Evolutionary conservation across 306 rosid genomes (phyloP), one percentile per base, ranked within the genome.

Genomic region (Lotus japonicus): DNA sequence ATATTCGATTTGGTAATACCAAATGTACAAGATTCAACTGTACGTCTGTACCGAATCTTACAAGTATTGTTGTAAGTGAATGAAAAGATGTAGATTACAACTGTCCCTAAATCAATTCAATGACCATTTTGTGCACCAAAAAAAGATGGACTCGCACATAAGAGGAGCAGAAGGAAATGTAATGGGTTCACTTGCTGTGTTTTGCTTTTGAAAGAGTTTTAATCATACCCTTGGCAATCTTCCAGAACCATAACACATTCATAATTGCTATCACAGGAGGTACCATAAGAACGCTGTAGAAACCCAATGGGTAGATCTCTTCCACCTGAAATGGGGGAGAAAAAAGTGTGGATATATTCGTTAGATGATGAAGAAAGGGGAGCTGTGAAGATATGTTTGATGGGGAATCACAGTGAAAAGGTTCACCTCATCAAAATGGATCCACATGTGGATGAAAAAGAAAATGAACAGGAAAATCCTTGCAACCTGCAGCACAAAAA

Each of bases 161-260:
- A 52, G 18, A 11, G 23, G 18, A 41, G 75, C 23, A 38, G 21
- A 7, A 38, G 21, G 21, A 21, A n/a, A 15, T 10, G 43, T n/a
- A 4, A 50, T 38, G 58, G 21, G 70, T 52, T 92, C 89, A 92
- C 63, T 81, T 62, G 71, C 60, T 76, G 78, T 83, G 92, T 63
- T 74, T 86, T 63, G 85, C 84, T 80, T 89, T 92, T 2, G 82
- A 36, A 35, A 92, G 78, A 15, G 98, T 84, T 80, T 83, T 92
- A 7, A 92, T 63, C 84, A 92, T 68, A 46, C 98, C 98, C 83
- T 77, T 92, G 19, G 86, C 78, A 52, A 92, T 92, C 86, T 92
- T 92, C 96, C 96, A 89, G 74, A 92, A 92, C 98, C 98, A 92
- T 50, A 87, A 80, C 31, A 87, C 10, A 58, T 92, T 92, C 96